phyloP scores from a whole-genome alignment of 768 basidiomycete species.

The Mycena epipterygia region DNA sequence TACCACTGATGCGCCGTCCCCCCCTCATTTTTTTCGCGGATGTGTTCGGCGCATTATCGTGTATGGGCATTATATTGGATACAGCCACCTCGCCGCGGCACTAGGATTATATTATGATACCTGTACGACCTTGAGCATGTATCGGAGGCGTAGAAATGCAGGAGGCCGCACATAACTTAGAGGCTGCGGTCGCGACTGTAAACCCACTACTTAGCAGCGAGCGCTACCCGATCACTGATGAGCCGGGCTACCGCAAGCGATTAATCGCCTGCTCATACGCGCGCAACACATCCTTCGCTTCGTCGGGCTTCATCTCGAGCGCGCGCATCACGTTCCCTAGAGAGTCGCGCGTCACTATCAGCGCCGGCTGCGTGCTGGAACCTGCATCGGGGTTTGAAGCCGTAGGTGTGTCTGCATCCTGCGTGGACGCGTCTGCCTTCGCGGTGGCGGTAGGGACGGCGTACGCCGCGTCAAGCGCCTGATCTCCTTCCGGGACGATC shows the following conservation, averaged over 20 bases:
- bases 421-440: background rate
- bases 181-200: too few relatives aligned
- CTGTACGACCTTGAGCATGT: background rate
- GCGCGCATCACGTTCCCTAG: constrained; percentile 28
- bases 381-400: background rate
- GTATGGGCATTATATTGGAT: background rate
- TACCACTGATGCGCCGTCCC: too few relatives aligned
- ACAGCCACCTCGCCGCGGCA: background rate
- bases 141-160: background rate
- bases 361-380: background rate
- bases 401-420: constrained; percentile 35
- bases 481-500: constrained; percentile 69
- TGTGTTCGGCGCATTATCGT: background rate
- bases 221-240: background rate
- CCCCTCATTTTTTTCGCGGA: background rate
- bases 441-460: background rate
- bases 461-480: constrained; percentile 69
- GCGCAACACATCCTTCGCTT: constrained; percentile 33
- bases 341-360: constrained; percentile 34
- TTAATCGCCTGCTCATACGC: constrained; percentile 35
- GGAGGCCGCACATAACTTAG: background rate
- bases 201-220: too few relatives aligned
- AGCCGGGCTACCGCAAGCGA: constrained; percentile 14
- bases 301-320: constrained; percentile 31
- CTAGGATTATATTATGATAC: background rate